Evolutionary conservation across 1,139 yeast species (phyloP).

Genomic region (Lodderomyces pseudojiufengensis): DNA sequence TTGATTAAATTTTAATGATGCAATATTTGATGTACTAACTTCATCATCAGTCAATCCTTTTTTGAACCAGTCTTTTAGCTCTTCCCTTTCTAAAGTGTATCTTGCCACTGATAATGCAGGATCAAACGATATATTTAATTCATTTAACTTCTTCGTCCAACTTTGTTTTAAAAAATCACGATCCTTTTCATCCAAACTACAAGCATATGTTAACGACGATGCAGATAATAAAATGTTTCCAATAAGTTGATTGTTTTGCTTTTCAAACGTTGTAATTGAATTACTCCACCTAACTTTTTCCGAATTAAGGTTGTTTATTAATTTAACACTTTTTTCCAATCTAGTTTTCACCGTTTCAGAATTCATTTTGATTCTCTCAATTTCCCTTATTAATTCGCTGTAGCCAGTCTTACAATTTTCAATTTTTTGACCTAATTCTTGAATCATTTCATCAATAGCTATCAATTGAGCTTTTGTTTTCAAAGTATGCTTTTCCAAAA

Average conservation of each 20-base stretch:
- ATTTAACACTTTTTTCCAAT: conserved; percentile 57
- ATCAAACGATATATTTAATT: conserved; percentile 42
- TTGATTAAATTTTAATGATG: conserved; percentile 42
- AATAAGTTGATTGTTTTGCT: conserved; percentile 44
- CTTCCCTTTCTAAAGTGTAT: conserved; percentile 36
- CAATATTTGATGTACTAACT: conserved; percentile 65
- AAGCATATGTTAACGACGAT: conserved; percentile 60
- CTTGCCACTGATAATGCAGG: conserved; percentile 28
- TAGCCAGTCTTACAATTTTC: conserved; percentile 65
- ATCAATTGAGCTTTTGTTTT: conserved; percentile 65
- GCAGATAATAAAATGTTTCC: conserved; percentile 69
- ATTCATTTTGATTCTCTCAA: conserved; percentile 70
- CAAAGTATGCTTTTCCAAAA: conserved; percentile 56
- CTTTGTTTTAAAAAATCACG: conserved; percentile 34
- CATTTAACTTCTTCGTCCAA: conserved; percentile 43
- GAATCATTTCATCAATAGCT: conserved; percentile 79
- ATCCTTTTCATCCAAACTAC: conserved; percentile 52
- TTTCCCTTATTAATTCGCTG: conserved; percentile 69
- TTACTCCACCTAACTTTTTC: conserved; percentile 79
- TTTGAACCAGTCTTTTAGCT: conserved; percentile 49
- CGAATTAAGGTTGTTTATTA: conserved; percentile 59
- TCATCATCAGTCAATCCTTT: conserved; percentile 56
- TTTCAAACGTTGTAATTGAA: conserved; percentile 50
- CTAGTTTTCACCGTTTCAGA: conserved; percentile 61
- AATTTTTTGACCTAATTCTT: conserved; percentile 67